Evolutionary conservation across 176 grass and related monocot genomes (phyloP), one percentile per base, ranked within the genome.

Genomic region (Puya raimondii): DNA sequence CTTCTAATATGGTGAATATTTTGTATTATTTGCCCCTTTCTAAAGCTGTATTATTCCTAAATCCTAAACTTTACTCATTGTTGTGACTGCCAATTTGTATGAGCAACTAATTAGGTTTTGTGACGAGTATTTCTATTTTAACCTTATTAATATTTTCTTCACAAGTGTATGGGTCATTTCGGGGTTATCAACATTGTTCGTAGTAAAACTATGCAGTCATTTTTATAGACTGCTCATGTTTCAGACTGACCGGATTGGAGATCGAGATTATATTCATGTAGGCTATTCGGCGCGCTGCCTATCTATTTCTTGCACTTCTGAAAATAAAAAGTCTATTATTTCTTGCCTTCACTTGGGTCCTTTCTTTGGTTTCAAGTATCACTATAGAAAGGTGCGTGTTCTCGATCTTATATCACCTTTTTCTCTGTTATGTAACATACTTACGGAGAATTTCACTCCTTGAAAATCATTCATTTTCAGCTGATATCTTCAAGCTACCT

Each of bases 231-330:
- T 71, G 72, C 70, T 83, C 49, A 64, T 78, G 81, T 83, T 85
- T 85, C 82, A 85, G 82, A 51, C 42, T 80, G 67, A 61, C 69
- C 71, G 53, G 66, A 53, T 80, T 72, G 82, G 77, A 50, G 72
- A 66, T 48, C 72, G 66, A 80, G 66, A 76, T 51, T 70, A 23
- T 80, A 17, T 76, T 53, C 77, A 80, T 70, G 64, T 85, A 85
- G n/a, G 67, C 57, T 85, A 57, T 72, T 80, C 82, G 52, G 65
- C 56, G 74, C 23, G 66, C 54, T 72, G 22, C 76, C 22, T 80
- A 61, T 85, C 82, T 80, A 16, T 85, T 49, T 85, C 77, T 76
- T 85, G 82, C 72, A 80, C 76, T 72, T 68, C 52, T 65, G 70
- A 80, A 80, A 80, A 72, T 68, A 64, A 67, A 23, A 71, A 85